A percentile compares a stretch with the other conserved stretches of the same genome.
Conservation (phyloP, 1,284 basidiomycete species). For the Tilletia indica region DNA sequence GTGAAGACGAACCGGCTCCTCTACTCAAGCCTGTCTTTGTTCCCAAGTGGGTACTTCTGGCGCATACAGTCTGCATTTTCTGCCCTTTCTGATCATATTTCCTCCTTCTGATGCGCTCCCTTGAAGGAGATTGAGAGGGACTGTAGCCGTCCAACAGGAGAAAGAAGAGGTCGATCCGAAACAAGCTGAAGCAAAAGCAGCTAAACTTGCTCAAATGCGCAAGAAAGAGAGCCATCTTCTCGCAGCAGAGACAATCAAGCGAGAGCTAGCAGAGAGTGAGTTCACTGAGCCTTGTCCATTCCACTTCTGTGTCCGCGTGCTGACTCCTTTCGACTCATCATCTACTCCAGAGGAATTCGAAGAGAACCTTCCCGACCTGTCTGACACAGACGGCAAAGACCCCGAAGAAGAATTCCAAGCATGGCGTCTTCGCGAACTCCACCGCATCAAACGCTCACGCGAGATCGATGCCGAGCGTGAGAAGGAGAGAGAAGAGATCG, state of each 20-base stretch:
- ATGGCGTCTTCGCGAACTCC: slow-evolving; percentile 89
- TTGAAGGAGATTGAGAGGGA: slow-evolving; percentile 67
- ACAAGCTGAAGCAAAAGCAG: slow-evolving; percentile 69
- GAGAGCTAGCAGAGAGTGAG: slow-evolving; percentile 78
- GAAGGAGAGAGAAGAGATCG: slow-evolving; percentile 82
- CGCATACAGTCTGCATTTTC: not conserved
- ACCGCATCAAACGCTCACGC: slow-evolving; percentile 84
- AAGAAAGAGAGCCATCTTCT: slow-evolving; percentile 77
- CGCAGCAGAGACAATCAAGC: slow-evolving; percentile 79
- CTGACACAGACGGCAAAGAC: slow-evolving; percentile 92
- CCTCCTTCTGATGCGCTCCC: too few relatives aligned
- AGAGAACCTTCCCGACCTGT: slow-evolving; percentile 77
- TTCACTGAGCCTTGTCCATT: slow-evolving; percentile 23
- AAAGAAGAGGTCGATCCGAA: slow-evolving; percentile 63
- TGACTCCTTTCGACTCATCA: not conserved
- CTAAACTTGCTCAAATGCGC: slow-evolving; percentile 69
- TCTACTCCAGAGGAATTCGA: slow-evolving; percentile 73
- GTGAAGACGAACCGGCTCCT: slow-evolving; percentile 59
- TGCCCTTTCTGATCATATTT: not conserved
- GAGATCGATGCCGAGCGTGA: slow-evolving; percentile 75
- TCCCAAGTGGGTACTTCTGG: slow-evolving; percentile 68
- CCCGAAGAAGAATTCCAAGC: slow-evolving; percentile 88
- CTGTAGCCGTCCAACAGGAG: slow-evolving; percentile 13
- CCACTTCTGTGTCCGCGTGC: not conserved
- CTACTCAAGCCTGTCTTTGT: slow-evolving; percentile 83